These are phyloP conservation scores for Lithocarpus polystachyus DNA, from an alignment of 306 rosid species.

Conservation along the genomic window DNA sequence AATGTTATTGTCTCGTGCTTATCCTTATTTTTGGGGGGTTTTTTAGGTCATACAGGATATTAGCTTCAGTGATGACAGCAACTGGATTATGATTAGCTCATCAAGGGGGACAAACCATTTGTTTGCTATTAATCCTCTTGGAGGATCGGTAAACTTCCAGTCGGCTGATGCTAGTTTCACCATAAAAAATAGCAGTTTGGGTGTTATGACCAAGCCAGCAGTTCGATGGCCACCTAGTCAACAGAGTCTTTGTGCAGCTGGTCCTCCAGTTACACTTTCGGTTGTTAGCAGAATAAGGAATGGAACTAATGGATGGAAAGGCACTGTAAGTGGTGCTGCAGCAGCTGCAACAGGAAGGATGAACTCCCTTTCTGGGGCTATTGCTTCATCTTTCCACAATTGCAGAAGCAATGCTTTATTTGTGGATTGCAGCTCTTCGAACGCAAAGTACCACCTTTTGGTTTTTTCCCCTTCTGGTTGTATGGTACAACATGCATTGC, in stretches of 20 bases:
- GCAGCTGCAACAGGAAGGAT: conserved; percentile 86
- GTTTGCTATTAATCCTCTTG: conserved; percentile 88
- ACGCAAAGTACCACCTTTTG: conserved; percentile 63
- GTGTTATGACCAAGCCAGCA: conserved; percentile 34
- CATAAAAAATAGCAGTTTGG: conserved; percentile 39
- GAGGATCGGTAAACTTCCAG: conserved; percentile 66
- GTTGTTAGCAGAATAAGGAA: conserved; percentile 79
- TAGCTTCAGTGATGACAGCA: conserved; percentile 92
- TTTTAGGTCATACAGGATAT: conserved; percentile 93
- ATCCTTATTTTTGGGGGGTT: conserved; percentile 8
- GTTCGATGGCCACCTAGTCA: conserved; percentile 43
- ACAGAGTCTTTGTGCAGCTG: conserved; percentile 43
- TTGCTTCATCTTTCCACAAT: conserved; percentile 76
- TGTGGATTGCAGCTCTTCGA: conserved; percentile 45
- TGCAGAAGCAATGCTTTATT: conserved; percentile 47
- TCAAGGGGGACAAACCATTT: conserved; percentile 95
- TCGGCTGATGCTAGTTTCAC: conserved; percentile 43
- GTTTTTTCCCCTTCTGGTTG: conserved; percentile 86
- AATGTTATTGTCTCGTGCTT: neutral
- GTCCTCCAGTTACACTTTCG: conserved; percentile 75
- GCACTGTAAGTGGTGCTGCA: conserved; percentile 88
- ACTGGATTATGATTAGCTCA: conserved; percentile 98
- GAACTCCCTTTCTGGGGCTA: conserved; percentile 61
- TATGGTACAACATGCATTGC: conserved; percentile 75
- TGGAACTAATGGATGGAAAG: conserved; percentile 86